Evolutionary conservation across 352 stramenopile species (phyloP), one percentile per base, ranked within the genome.

Genomic region (Nothophytophthora sp.): DNA sequence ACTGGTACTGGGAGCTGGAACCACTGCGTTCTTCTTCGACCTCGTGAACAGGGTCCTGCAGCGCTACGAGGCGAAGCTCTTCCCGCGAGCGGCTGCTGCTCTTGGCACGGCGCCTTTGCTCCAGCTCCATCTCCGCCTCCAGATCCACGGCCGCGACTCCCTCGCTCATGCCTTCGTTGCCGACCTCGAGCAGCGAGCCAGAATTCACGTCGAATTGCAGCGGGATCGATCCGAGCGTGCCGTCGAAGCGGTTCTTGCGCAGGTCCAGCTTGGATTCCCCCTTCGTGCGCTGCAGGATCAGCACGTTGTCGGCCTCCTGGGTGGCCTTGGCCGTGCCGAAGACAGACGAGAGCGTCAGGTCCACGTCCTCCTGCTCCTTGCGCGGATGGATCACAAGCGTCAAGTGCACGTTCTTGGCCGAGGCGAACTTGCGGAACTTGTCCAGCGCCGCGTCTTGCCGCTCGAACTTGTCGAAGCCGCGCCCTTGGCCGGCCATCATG

Each of bases 311-410:
- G 9, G 97, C 97, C 77, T 99, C 98, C 76, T 99, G 98, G 2
- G 97, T 99, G 9, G 96, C 97, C 67, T 99, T 99, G 29, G 96
- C 97, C 18, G 94, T 98, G 40, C 98, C 98, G 55, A 98, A 99
- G 41, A 99, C 95, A 4, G 92, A 99, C 16, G 83, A 96, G 23
- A 99, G 93, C 29, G 85, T 97, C 38, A 99, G 72, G 30, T 90
- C 76, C 12, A 81, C 50, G 27, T 96, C 86, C 50, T 99, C 96
- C 36, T 97, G 91, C 78, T 99, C 98, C 63, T 99, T 99, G 25
- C 97, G 86, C 11, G 98, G 98, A 52, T 99, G 98, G 48, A 99
- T 98, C 23, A 99, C 98, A 16, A 99, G 77, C 20, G 96, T 99
- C 5, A 99, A 70, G 62, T 99, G 97, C 22, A 99, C 95, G 65